Conservation (phyloP, 2,329 filamentous ascomycete species). For the Rhytidhysteron rufulum region DNA sequence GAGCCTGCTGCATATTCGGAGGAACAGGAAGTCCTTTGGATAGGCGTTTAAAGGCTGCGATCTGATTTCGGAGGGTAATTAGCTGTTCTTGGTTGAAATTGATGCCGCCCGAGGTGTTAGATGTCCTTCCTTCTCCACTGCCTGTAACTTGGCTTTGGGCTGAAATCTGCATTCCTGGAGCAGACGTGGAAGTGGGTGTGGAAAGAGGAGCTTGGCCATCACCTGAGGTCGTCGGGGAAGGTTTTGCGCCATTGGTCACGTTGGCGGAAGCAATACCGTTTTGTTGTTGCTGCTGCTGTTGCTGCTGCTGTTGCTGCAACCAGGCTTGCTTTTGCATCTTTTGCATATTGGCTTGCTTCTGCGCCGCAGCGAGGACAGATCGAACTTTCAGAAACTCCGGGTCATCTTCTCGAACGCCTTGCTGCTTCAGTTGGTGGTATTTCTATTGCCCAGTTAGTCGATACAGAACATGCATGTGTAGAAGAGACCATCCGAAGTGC, state of each 20-base stretch:
- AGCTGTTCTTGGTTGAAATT: slow-evolving; percentile 64
- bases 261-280: slow-evolving; percentile 38
- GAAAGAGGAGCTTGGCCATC: slow-evolving; percentile 21
- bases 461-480: too few relatives aligned
- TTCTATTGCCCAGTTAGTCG: too few relatives aligned
- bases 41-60: slow-evolving; percentile 84
- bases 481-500: too few relatives aligned
- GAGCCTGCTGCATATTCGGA: slow-evolving; percentile 70
- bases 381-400: slow-evolving; percentile 84
- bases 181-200: slow-evolving; percentile 17
- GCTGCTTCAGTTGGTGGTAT: slow-evolving; percentile 83
- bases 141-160: slow-evolving; percentile 20
- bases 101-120: slow-evolving; percentile 24
- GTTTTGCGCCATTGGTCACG: slow-evolving; percentile 47
- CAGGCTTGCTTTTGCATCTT: slow-evolving; percentile 25
- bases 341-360: slow-evolving; percentile 58
- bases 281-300: slow-evolving; percentile 47
- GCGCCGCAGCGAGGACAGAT: slow-evolving; percentile 68
- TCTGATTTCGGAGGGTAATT: slow-evolving; percentile 74
- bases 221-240: slow-evolving; percentile 15
- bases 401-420: slow-evolving; percentile 75
- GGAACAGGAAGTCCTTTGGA: slow-evolving; percentile 85
- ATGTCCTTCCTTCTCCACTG: slow-evolving; percentile 38
- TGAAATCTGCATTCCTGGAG: slow-evolving; percentile 20
- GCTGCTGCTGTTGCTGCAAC: slow-evolving; percentile 49